phyloP scores from a whole-genome alignment of 2,329 filamentous ascomycete genomes.

The Albophoma yamanashiensis region DNA sequence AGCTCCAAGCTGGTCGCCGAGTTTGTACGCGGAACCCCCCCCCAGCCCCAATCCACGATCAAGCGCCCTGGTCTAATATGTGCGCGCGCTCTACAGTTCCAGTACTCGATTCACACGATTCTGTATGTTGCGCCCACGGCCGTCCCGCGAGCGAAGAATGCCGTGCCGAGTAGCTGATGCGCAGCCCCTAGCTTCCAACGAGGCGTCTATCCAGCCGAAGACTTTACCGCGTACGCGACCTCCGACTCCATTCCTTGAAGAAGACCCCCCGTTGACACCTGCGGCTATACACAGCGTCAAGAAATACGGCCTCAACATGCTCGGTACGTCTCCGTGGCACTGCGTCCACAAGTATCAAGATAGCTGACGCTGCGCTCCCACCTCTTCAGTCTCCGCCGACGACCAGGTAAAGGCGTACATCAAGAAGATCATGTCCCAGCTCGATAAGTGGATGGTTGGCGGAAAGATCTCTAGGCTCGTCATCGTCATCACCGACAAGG shows the following conservation, averaged over 20 bases:
- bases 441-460: slow-evolving; percentile 95
- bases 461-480: slow-evolving; percentile 97
- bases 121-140: slow-evolving; percentile 44
- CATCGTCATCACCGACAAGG: slow-evolving; percentile 92
- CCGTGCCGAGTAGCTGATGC: slow-evolving; percentile 3
- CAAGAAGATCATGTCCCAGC: slow-evolving; percentile 97
- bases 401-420: slow-evolving; percentile 99
- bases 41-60: neutral
- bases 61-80: neutral
- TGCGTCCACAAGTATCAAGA: too few relatives aligned
- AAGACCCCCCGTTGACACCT: slow-evolving; percentile 1
- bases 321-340: slow-evolving; percentile 37
- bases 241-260: neutral
- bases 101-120: slow-evolving; percentile 97
- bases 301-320: slow-evolving; percentile 99
- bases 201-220: slow-evolving; percentile 81
- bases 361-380: slow-evolving; percentile 2
- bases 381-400: slow-evolving; percentile 65
- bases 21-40: slow-evolving; percentile 48
- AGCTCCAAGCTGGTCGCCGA: slow-evolving; percentile 81
- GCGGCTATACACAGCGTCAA: slow-evolving; percentile 49
- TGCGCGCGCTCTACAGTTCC: slow-evolving; percentile 50
- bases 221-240: slow-evolving; percentile 72
- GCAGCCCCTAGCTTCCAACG: slow-evolving; percentile 62
- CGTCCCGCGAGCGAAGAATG: neutral